Evolutionary conservation across 129 eudicot species (phyloP).

Genomic region (Ambrosia artemisiifolia): DNA sequence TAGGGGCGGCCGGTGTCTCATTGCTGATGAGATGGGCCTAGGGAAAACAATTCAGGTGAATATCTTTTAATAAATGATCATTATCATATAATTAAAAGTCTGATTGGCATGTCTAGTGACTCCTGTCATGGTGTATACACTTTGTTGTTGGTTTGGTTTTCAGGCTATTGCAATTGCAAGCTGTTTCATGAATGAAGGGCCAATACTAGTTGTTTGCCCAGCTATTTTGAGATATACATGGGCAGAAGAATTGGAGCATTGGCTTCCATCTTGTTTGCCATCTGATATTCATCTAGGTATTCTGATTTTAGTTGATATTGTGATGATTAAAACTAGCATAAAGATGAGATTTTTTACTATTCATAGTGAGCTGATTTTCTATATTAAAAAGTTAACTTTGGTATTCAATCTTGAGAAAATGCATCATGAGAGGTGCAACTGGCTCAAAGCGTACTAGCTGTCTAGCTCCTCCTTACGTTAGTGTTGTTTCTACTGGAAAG

Average conservation of each 20-base stretch:
- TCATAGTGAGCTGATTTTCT: not conserved
- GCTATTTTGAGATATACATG: slow-evolving; percentile 87
- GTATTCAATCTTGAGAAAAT: slow-evolving; percentile 5
- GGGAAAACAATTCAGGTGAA: slow-evolving; percentile 96
- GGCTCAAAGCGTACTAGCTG: not conserved
- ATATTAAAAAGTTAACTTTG: not conserved
- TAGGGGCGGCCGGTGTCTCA: slow-evolving; percentile 96
- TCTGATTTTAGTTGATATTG: not conserved
- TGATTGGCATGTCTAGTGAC: not conserved
- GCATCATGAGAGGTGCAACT: slow-evolving; percentile 14
- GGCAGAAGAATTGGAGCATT: slow-evolving; percentile 97
- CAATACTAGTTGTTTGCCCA: slow-evolving; percentile 89
- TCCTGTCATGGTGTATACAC: slow-evolving; percentile 5
- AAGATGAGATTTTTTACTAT: not conserved
- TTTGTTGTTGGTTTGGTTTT: slow-evolving; percentile 20
- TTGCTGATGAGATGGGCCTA: slow-evolving; percentile 99
- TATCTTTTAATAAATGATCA: not conserved
- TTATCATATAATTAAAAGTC: not conserved
- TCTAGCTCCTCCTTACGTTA: not conserved
- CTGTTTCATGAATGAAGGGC: slow-evolving; percentile 80
- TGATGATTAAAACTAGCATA: not conserved
- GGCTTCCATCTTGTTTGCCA: slow-evolving; percentile 94
- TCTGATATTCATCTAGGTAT: slow-evolving; percentile 93
- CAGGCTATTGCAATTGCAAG: slow-evolving; percentile 94
- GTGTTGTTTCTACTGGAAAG: not conserved